Evolutionary conservation across 345 rosid species (phyloP).

Genomic region (Geranium brycei): DNA sequence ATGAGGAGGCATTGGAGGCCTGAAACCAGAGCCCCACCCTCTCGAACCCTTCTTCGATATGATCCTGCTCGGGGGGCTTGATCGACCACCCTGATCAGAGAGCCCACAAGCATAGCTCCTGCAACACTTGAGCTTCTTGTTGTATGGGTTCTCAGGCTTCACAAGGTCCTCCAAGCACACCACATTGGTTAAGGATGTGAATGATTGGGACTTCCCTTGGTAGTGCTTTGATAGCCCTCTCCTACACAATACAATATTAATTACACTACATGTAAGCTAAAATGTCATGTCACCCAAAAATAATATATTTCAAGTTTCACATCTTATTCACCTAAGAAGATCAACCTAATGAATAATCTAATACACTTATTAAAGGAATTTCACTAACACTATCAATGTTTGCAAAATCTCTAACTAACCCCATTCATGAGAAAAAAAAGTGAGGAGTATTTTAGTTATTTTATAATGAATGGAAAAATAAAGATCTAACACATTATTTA

Average conservation of each 20-base stretch:
- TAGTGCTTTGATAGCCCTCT: constrained; percentile 31
- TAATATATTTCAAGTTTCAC: too few relatives aligned
- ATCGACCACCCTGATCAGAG: background rate
- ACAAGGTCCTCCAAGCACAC: constrained; percentile 20
- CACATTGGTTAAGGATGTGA: constrained; percentile 18
- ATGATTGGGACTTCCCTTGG: constrained; percentile 35
- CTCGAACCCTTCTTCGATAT: background rate
- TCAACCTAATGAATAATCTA: too few relatives aligned
- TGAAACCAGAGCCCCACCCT: background rate
- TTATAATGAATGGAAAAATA: too few relatives aligned
- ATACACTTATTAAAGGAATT: too few relatives aligned
- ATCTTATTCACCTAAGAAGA: too few relatives aligned
- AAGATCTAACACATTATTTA: too few relatives aligned
- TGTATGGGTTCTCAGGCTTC: constrained; percentile 28
- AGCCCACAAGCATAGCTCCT: background rate
- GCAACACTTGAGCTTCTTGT: constrained; percentile 14
- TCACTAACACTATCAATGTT: too few relatives aligned
- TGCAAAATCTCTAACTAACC: too few relatives aligned
- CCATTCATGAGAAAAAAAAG: too few relatives aligned
- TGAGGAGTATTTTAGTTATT: too few relatives aligned
- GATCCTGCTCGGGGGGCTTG: background rate
- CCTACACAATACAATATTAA: constrained; percentile 7
- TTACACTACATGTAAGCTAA: background rate
- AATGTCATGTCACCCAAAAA: too few relatives aligned
- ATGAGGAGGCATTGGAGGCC: constrained; percentile 3